Conservation (phyloP, 495 filamentous ascomycete genomes). For the Geoglossum glabrum region DNA sequence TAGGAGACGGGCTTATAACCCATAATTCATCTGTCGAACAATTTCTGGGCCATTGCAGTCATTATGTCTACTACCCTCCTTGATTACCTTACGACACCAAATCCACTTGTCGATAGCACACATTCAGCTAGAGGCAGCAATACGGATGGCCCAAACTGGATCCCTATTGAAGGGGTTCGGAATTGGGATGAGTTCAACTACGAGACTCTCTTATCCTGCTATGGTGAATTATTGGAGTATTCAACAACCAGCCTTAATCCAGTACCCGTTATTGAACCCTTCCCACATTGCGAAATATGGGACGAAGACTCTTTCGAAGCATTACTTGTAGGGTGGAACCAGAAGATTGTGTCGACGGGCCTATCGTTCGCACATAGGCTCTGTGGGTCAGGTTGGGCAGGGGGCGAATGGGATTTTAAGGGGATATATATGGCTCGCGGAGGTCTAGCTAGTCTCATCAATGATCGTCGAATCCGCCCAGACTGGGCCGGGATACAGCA, state of each 20-base stretch:
- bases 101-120: background rate
- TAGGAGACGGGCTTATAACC: no score
- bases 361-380: no score
- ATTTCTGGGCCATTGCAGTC: no score
- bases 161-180: background rate
- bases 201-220: background rate
- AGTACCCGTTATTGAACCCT: background rate
- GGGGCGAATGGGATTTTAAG: no score
- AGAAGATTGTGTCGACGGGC: background rate
- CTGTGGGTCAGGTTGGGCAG: background rate
- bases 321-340: background rate
- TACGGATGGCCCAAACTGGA: background rate
- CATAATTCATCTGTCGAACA: no score
- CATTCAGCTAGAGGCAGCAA: background rate
- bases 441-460: no score
- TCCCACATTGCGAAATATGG: background rate
- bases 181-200: background rate
- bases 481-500: background rate
- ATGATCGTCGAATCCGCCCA: no score
- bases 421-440: no score
- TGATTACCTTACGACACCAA: background rate
- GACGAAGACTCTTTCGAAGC: background rate
- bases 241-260: background rate
- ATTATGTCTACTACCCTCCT: background rate
- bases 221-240: background rate